These are phyloP conservation scores for Penicillium expansum DNA, from an alignment of 2,329 filamentous ascomycete species.

Conservation along the genomic window DNA sequence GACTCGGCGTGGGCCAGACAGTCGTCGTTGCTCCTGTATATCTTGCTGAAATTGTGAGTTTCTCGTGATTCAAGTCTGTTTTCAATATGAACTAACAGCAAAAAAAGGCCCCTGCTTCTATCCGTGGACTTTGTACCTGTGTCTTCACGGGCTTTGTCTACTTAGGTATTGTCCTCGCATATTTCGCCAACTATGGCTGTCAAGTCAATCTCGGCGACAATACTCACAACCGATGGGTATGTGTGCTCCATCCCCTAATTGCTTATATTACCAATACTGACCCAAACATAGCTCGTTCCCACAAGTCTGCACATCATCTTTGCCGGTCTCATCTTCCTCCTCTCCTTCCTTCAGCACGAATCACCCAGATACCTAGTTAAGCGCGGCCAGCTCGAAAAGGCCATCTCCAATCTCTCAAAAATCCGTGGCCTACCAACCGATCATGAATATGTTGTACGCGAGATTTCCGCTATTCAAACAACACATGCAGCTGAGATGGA, in stretches of 20 bases:
- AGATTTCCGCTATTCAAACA: constrained; percentile 63
- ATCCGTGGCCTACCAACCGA: constrained; percentile 60
- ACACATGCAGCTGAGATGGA: constrained; percentile 70
- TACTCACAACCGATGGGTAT: constrained; percentile 50
- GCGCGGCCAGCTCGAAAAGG: constrained; percentile 55
- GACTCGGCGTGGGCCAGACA: constrained; percentile 45
- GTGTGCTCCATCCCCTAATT: constrained; percentile 26
- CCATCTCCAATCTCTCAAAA: constrained; percentile 44
- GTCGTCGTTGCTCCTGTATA: constrained; percentile 61
- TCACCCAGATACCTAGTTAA: constrained; percentile 71
- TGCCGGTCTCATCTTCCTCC: constrained; percentile 65
- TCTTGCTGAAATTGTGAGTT: constrained; percentile 62
- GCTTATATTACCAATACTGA: constrained; percentile 2
- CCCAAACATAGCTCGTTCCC: constrained; percentile 50
- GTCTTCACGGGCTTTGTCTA: constrained; percentile 71
- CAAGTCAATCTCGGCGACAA: constrained; percentile 50
- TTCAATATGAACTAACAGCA: not conserved
- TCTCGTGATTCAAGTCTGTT: not conserved
- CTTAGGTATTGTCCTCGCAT: constrained; percentile 66
- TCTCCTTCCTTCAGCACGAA: constrained; percentile 68
- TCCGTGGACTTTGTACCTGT: constrained; percentile 71
- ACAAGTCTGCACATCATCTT: constrained; percentile 77
- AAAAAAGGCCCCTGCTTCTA: constrained; percentile 55
- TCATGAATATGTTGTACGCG: constrained; percentile 59
- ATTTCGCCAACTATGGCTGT: constrained; percentile 70